A percentile compares a stretch with the other conserved stretches of the same genome.
Conservation (phyloP, 1,284 basidiomycete species). For the Dichomitus squalens region DNA sequence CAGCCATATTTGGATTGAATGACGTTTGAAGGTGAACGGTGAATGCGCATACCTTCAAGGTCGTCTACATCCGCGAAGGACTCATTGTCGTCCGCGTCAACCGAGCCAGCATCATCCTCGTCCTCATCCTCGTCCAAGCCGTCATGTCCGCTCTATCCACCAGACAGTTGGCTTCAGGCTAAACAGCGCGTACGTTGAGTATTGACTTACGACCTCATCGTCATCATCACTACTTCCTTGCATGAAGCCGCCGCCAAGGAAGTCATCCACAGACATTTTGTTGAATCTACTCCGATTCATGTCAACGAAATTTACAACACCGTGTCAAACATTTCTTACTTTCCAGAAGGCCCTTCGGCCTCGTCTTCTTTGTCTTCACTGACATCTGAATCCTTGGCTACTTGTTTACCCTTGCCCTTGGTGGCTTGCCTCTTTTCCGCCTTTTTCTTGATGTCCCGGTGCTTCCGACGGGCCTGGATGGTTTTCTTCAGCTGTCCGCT, state of each 20-base stretch:
- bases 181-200: conserved; percentile 1
- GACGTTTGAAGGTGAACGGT: not conserved
- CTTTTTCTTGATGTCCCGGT: conserved; percentile 75
- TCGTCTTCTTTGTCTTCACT: conserved; percentile 42
- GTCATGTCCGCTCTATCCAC: conserved; percentile 21
- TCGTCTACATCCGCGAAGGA: conserved; percentile 81
- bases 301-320: not conserved
- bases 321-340: conserved; percentile 21
- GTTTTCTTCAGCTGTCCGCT: conserved; percentile 87
- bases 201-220: not conserved
- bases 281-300: conserved; percentile 39
- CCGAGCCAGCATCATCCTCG: conserved; percentile 50
- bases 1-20: not conserved
- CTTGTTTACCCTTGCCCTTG: conserved; percentile 46
- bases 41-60: conserved; percentile 56
- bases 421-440: conserved; percentile 59
- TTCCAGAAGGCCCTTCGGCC: conserved; percentile 35
- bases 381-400: conserved; percentile 27
- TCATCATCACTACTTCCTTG: conserved; percentile 56
- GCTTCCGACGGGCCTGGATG: conserved; percentile 78
- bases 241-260: conserved; percentile 80
- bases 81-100: conserved; percentile 60
- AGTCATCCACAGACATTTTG: conserved; percentile 78
- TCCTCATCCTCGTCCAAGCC: conserved; percentile 36
- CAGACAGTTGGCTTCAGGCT: not conserved